phyloP scores from a whole-genome alignment of 2,329 filamentous ascomycete genomes.

The Epichloe amarillans region DNA sequence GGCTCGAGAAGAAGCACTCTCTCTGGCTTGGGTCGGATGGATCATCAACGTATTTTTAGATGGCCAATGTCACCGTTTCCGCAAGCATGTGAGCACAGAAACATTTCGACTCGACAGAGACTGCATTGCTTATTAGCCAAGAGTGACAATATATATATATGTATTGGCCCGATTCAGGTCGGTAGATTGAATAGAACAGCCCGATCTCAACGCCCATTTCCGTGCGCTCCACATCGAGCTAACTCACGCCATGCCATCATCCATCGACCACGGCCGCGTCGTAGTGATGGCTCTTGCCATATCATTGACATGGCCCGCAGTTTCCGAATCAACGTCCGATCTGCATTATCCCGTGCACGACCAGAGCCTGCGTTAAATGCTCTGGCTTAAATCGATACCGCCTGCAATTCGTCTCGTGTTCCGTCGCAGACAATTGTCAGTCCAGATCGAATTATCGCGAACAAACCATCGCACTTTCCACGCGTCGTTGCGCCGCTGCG shows the following conservation, averaged over 20 bases:
- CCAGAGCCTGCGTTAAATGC: not conserved
- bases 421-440: not conserved
- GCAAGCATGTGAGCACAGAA: too few relatives aligned
- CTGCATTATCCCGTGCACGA: not conserved
- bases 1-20: too few relatives aligned
- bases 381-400: not conserved
- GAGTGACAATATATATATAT: too few relatives aligned
- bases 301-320: not conserved
- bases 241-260: conserved; percentile 14
- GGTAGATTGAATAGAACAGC: not conserved
- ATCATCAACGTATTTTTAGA: not conserved
- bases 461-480: not conserved
- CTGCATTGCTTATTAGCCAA: too few relatives aligned
- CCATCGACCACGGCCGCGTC: conserved; percentile 7
- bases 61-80: not conserved
- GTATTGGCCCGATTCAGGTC: not conserved
- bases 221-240: conserved; percentile 19
- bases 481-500: not conserved
- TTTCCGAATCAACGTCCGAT: not conserved
- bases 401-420: not conserved
- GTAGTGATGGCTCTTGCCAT: not conserved
- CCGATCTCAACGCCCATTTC: conserved; percentile 20
- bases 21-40: too few relatives aligned
- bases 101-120: too few relatives aligned
- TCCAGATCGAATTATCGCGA: not conserved